phyloP scores from a whole-genome alignment of 768 basidiomycete species.

The Macrocybe gigantea region DNA sequence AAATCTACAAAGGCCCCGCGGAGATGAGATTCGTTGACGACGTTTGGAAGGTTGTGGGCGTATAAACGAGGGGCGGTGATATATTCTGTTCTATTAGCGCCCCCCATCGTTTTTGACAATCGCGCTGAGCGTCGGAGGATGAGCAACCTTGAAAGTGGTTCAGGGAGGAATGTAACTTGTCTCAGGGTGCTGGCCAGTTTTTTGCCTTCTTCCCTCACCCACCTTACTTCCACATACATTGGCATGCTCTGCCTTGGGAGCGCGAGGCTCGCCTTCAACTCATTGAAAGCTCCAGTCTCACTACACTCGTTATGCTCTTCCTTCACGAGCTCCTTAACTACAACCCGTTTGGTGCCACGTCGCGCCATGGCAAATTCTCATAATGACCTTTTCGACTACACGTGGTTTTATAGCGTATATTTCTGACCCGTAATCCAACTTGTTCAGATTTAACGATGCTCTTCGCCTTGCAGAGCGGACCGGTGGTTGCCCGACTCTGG shows the following conservation, averaged over 20 bases:
- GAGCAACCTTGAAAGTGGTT: too few species aligned
- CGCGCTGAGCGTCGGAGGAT: too few species aligned
- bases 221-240: neutral
- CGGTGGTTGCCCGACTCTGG: conserved; percentile 31
- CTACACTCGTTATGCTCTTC: conserved; percentile 15
- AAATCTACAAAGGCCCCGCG: neutral
- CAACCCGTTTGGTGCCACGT: conserved; percentile 21
- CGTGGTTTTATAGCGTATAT: conserved; percentile 21
- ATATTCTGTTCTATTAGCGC: too few species aligned
- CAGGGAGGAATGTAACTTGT: too few species aligned
- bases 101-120: too few species aligned
- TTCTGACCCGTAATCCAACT: conserved; percentile 19
- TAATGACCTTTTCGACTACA: conserved; percentile 33
- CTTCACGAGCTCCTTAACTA: conserved; percentile 17
- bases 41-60: neutral
- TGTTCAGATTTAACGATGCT: conserved; percentile 26
- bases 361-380: conserved; percentile 21
- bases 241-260: conserved; percentile 24
- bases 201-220: too few species aligned
- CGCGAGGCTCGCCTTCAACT: conserved; percentile 28
- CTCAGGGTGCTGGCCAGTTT: too few species aligned
- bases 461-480: conserved; percentile 32
- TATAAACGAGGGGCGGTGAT: conserved; percentile 1
- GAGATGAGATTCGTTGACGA: neutral
- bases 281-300: conserved; percentile 18